Evolutionary conservation across 768 basidiomycete genomes (phyloP), one percentile per base, ranked within the genome.

Genomic region (Boletellus sp.): DNA sequence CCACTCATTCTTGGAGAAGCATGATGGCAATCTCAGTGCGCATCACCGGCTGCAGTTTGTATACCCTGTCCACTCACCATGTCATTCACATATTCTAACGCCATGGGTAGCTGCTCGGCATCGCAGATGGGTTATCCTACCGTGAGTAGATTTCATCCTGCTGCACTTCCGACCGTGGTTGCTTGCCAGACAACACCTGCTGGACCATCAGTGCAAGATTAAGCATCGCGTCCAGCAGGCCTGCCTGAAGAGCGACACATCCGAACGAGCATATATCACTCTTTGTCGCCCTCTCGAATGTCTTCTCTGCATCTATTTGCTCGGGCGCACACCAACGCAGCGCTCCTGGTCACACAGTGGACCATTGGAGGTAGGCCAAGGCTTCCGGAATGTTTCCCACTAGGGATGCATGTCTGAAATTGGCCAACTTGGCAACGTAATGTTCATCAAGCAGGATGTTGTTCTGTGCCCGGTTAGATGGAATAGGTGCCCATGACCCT

Each of bases 221-320:
- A 10, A 4, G 3, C 3, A n/a, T 13, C 10, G n/a, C 6, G 15
- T 12, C 13, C 15, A 69, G 20, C 6, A 3, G 4, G 17, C 45
- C 16, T 72, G 16, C 54, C 37, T 55, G 50, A 15, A 55, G 42
- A 19, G 33, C 34, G n/a, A 75, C 67, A 53, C 72, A 72, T 17
- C 54, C 54, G 16, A 48, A 55, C 9, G 50, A 52, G 31, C 45
- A 55, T 2, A 52, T 45, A 19, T 55, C 54, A 19, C 50, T 55
- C 42, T 45, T 48, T 4, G 46, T 42, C 15, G 42, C 52, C 13
- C 13, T 34, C 2, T 17, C 28, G 17, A 17, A 24, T 24, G 19
- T 15, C n/a, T n/a, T n/a, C 6, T 68, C 60, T 10, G 58, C 48
- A 26, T 55, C 17, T 3, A 77, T 23, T 50, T 38, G 59, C 17